A percentile compares a stretch with the other conserved stretches of the same genome.
These are phyloP conservation scores for Fonsecaea multimorphosa DNA, from an alignment of 2,329 filamentous ascomycete genomes.

Conservation along the genomic window DNA sequence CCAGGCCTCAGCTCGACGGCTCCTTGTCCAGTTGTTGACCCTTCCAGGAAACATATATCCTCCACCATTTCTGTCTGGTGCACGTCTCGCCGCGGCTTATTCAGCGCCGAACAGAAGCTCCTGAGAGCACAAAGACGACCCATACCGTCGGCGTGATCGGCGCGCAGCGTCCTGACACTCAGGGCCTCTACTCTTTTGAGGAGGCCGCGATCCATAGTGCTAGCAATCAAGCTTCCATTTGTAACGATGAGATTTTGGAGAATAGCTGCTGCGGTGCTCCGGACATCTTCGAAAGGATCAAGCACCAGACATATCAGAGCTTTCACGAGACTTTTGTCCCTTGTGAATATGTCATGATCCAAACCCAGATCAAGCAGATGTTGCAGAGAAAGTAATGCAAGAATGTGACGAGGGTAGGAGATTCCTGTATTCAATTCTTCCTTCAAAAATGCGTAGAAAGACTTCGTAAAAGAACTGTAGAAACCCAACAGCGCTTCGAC, in stretches of 20 bases:
- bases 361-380: constrained; percentile 51
- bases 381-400: constrained; percentile 73
- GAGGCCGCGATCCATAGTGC: constrained; percentile 54
- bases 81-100: neutral
- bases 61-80: neutral
- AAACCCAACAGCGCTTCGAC: constrained; percentile 6
- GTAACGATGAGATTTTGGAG: constrained; percentile 42
- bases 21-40: constrained; percentile 3
- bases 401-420: constrained; percentile 89
- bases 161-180: constrained; percentile 75
- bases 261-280: constrained; percentile 60
- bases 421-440: constrained; percentile 77
- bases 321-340: constrained; percentile 49
- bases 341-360: constrained; percentile 30
- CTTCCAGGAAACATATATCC: constrained; percentile 4
- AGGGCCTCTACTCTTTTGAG: constrained; percentile 56
- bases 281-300: constrained; percentile 92
- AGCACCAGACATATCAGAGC: constrained; percentile 78
- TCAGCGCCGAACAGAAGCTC: neutral
- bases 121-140: constrained; percentile 52
- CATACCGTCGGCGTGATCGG: constrained; percentile 90
- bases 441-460: constrained; percentile 42
- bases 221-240: constrained; percentile 6
- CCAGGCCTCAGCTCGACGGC: constrained; percentile 21
- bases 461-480: constrained; percentile 27